Conservation (phyloP, 176 grass and related monocot genomes). For the Musa acuminata region DNA sequence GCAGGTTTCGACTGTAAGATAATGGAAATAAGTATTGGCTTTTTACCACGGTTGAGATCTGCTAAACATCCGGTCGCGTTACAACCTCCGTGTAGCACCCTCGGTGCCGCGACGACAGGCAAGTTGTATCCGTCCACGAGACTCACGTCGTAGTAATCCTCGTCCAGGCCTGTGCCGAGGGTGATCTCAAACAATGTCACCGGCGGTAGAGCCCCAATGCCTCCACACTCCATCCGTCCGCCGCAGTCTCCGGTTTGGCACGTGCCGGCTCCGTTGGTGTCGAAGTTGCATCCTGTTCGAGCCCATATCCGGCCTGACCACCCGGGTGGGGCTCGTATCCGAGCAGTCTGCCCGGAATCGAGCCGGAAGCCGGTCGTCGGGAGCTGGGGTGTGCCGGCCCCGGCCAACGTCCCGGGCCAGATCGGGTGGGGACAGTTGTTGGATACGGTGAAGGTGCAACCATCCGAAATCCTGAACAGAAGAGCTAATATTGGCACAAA, state of each 20-base stretch:
- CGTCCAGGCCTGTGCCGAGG: slow-evolving; percentile 34
- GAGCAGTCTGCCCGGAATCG: slow-evolving; percentile 42
- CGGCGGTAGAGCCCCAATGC: slow-evolving; percentile 46
- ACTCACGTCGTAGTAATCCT: slow-evolving; percentile 77
- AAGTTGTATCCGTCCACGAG: slow-evolving; percentile 94
- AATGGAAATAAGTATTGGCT: background rate
- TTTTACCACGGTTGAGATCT: slow-evolving; percentile 69
- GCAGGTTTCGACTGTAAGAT: no score
- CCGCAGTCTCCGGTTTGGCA: slow-evolving; percentile 85
- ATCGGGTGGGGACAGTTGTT: slow-evolving; percentile 72
- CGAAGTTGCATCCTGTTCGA: slow-evolving; percentile 61
- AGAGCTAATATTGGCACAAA: slow-evolving; percentile 20
- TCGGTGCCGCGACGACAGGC: slow-evolving; percentile 49
- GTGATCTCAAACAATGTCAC: slow-evolving; percentile 88
- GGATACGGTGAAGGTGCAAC: slow-evolving; percentile 59
- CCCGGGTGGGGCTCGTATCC: slow-evolving; percentile 39
- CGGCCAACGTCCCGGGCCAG: slow-evolving; percentile 74
- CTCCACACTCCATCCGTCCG: slow-evolving; percentile 46
- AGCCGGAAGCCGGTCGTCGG: slow-evolving; percentile 68
- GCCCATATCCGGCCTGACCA: slow-evolving; percentile 91
- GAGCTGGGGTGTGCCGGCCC: slow-evolving; percentile 64
- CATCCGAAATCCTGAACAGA: slow-evolving; percentile 25
- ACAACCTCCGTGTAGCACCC: slow-evolving; percentile 36
- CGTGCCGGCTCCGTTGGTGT: slow-evolving; percentile 28
- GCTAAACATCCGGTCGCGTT: slow-evolving; percentile 58